phyloP scores from a whole-genome alignment of 2,329 filamentous ascomycete species.

The Leptographium wingfieldii region DNA sequence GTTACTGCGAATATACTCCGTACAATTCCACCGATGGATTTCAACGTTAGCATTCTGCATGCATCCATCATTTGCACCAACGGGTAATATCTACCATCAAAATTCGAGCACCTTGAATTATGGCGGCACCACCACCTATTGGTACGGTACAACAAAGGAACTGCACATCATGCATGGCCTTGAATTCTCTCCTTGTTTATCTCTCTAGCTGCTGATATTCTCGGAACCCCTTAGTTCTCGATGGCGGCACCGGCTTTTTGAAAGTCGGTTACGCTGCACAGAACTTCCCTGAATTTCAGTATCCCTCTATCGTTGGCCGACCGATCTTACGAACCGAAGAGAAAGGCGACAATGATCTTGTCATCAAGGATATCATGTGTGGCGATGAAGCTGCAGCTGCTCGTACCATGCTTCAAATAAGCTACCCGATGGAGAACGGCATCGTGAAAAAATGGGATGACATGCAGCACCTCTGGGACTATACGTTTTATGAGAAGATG shows the following conservation, averaged over 20 bases:
- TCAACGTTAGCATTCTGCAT: slow-evolving; percentile 10
- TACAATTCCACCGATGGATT: not conserved
- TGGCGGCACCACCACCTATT: slow-evolving; percentile 42
- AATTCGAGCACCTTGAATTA: slow-evolving; percentile 13
- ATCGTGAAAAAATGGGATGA: slow-evolving; percentile 99
- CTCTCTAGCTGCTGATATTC: not conserved
- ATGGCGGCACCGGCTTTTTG: slow-evolving; percentile 98
- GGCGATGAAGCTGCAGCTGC: slow-evolving; percentile 95
- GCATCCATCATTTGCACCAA: slow-evolving; percentile 2
- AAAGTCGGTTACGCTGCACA: slow-evolving; percentile 98
- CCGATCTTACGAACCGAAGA: slow-evolving; percentile 97
- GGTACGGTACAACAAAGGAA: slow-evolving; percentile 25
- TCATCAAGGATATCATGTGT: slow-evolving; percentile 98
- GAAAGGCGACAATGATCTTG: slow-evolving; percentile 46
- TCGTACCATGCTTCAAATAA: slow-evolving; percentile 94
- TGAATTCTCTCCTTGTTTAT: not conserved
- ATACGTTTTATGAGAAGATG: slow-evolving; percentile 97
- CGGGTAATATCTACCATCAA: not conserved
- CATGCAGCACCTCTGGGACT: slow-evolving; percentile 99
- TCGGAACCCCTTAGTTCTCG: slow-evolving; percentile 57
- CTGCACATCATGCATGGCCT: not conserved
- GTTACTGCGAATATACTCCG: not conserved
- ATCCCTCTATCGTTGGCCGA: slow-evolving; percentile 93
- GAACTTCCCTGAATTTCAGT: slow-evolving; percentile 99
- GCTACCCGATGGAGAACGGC: slow-evolving; percentile 99